phyloP scores from a whole-genome alignment of 1,284 basidiomycete genomes.

The Puccinia brachypodii region DNA sequence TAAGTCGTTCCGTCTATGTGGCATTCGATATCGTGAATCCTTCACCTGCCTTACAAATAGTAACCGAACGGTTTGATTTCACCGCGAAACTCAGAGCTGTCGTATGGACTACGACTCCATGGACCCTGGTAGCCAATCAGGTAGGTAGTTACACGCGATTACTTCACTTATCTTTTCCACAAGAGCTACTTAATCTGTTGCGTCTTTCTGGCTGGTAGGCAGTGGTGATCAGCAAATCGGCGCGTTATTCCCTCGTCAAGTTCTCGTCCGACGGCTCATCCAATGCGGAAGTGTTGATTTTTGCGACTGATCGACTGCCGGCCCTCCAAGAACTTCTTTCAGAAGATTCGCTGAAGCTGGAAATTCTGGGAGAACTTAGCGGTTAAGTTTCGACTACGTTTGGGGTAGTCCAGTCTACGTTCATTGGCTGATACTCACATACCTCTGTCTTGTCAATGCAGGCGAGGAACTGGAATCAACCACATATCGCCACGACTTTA shows the following conservation, averaged over 20 bases:
- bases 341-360: background rate
- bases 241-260: slow-evolving; percentile 36
- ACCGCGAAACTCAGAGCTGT: slow-evolving; percentile 61
- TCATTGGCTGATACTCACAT: background rate
- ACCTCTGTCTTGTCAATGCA: slow-evolving; percentile 63
- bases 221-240: slow-evolving; percentile 14
- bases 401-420: background rate
- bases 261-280: background rate
- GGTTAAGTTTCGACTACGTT: slow-evolving; percentile 22
- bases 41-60: slow-evolving; percentile 55
- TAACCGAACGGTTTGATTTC: slow-evolving; percentile 53
- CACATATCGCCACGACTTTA: slow-evolving; percentile 64
- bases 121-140: slow-evolving; percentile 96
- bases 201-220: slow-evolving; percentile 19
- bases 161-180: background rate
- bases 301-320: slow-evolving; percentile 39
- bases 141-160: slow-evolving; percentile 60
- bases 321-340: slow-evolving; percentile 16
- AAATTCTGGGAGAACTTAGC: slow-evolving; percentile 29
- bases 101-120: slow-evolving; percentile 99
- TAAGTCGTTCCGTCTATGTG: slow-evolving; percentile 84
- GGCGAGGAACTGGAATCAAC: slow-evolving; percentile 68
- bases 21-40: slow-evolving; percentile 65
- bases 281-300: slow-evolving; percentile 26
- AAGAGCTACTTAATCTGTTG: background rate